Conservation (phyloP, 441 rosid genomes). For the Populus tomentosa region DNA sequence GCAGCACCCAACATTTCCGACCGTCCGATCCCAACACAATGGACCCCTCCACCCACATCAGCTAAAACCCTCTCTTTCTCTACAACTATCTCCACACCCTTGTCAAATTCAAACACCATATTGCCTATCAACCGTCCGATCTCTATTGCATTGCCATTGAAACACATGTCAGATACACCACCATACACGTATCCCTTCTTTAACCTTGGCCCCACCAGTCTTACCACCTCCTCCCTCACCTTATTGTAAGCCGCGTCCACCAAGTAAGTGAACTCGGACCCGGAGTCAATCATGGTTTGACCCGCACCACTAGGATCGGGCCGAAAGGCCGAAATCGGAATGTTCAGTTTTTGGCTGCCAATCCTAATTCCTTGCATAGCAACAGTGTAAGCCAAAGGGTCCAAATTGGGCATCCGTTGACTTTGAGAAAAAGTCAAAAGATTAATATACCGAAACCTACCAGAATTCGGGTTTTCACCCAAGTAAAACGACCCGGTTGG, state of each 20-base stretch:
- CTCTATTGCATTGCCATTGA: conserved; percentile 31
- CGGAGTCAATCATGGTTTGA: conserved; percentile 85
- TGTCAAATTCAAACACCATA: conserved; percentile 52
- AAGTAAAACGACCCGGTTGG: conserved; percentile 66
- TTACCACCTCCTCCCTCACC: conserved; percentile 53
- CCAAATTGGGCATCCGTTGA: conserved; percentile 66
- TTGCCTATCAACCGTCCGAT: conserved; percentile 64
- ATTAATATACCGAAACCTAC: conserved; percentile 41
- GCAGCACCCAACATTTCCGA: conserved; percentile 66
- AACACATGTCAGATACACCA: conserved; percentile 69
- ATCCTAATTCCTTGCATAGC: conserved; percentile 62
- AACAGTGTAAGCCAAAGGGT: conserved; percentile 68
- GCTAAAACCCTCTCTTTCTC: conserved; percentile 39
- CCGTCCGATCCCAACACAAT: conserved; percentile 76
- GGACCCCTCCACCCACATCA: conserved; percentile 56
- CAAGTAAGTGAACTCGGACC: conserved; percentile 73
- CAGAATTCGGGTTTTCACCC: conserved; percentile 61
- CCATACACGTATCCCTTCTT: conserved; percentile 66
- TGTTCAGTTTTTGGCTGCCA: conserved; percentile 35
- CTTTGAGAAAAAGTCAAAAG: conserved; percentile 44
- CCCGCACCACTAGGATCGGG: conserved; percentile 77
- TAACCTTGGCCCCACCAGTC: conserved; percentile 47
- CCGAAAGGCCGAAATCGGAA: conserved; percentile 42
- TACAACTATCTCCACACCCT: conserved; percentile 56
- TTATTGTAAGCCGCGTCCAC: conserved; percentile 66